Percentiles rank a stretch among this genome's conserved stretches.
Evolutionary conservation across 1,284 basidiomycete genomes (phyloP).

Genomic region (Albatrellus sp.): DNA sequence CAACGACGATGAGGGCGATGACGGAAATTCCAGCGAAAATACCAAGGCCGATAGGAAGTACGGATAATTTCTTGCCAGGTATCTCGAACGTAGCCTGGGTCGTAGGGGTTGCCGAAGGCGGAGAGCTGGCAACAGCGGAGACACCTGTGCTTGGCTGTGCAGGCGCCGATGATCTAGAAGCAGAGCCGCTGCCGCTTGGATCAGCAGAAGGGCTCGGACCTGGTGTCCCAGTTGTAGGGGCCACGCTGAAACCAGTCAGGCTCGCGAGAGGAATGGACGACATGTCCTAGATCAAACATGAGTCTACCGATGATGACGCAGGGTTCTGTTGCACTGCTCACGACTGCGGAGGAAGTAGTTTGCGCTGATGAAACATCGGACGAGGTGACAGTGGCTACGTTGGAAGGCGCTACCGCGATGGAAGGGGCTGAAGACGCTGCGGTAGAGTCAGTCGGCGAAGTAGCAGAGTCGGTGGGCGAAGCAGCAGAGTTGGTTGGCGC

Average conservation of each 20-base stretch:
- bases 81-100: constrained; percentile 36
- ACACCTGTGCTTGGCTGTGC: constrained; percentile 19
- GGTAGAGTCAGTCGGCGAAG: too few relatives aligned
- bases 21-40: constrained; percentile 74
- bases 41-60: constrained; percentile 70
- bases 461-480: too few relatives aligned
- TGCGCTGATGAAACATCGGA: not conserved
- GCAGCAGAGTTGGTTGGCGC: not conserved
- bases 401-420: too few relatives aligned
- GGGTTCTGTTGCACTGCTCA: constrained; percentile 1
- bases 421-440: too few relatives aligned
- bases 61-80: constrained; percentile 60
- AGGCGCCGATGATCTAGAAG: constrained; percentile 21
- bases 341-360: constrained; percentile 6
- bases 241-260: constrained; percentile 9
- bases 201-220: constrained; percentile 11
- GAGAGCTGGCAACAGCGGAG: constrained; percentile 24
- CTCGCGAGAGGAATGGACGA: constrained; percentile 7
- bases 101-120: constrained; percentile 22
- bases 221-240: constrained; percentile 10
- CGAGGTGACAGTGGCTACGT: too few relatives aligned
- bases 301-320: not conserved
- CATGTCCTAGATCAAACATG: constrained; percentile 1
- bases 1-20: constrained; percentile 67
- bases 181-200: constrained; percentile 1